Conservation (phyloP, 2,329 filamentous ascomycete genomes). For the Aureobasidium leucospermi region DNA sequence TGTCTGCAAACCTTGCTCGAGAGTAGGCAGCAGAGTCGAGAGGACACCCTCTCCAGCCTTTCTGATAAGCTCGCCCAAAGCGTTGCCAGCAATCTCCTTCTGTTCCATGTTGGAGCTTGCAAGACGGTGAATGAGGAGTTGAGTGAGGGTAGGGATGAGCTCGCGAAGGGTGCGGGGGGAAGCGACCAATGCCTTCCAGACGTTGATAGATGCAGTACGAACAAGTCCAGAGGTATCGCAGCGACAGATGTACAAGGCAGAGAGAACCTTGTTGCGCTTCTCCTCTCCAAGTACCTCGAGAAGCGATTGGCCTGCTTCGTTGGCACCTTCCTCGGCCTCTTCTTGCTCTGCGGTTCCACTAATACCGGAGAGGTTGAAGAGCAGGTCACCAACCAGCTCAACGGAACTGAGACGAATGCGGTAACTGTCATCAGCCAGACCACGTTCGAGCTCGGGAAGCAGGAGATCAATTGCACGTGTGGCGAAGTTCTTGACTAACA, state of each 20-base stretch:
- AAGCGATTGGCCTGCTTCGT: conserved; percentile 85
- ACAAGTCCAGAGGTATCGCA: conserved; percentile 93
- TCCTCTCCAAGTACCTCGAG: conserved; percentile 92
- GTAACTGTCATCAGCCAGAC: conserved; percentile 94
- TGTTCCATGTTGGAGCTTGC: conserved; percentile 97
- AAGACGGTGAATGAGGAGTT: conserved; percentile 86
- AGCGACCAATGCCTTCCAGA: conserved; percentile 96
- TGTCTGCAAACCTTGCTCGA: conserved; percentile 82
- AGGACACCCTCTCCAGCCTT: conserved; percentile 94
- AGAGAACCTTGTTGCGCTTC: conserved; percentile 92
- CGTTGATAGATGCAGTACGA: conserved; percentile 77
- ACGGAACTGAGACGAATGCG: conserved; percentile 97
- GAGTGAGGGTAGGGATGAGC: conserved; percentile 86
- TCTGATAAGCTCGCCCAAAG: conserved; percentile 89
- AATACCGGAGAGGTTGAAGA: conserved; percentile 97
- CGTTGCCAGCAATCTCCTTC: conserved; percentile 96
- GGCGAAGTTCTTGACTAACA: conserved; percentile 97
- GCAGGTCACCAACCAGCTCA: conserved; percentile 88
- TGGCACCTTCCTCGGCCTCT: conserved; percentile 70
- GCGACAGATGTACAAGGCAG: conserved; percentile 94
- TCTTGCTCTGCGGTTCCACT: conserved; percentile 69
- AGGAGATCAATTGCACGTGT: conserved; percentile 89
- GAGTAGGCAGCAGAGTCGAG: conserved; percentile 76
- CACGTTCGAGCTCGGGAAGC: conserved; percentile 88
- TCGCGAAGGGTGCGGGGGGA: conserved; percentile 90